phyloP scores from a whole-genome alignment of 2,329 filamentous ascomycete species.

The Fusarium phyllophilum region DNA sequence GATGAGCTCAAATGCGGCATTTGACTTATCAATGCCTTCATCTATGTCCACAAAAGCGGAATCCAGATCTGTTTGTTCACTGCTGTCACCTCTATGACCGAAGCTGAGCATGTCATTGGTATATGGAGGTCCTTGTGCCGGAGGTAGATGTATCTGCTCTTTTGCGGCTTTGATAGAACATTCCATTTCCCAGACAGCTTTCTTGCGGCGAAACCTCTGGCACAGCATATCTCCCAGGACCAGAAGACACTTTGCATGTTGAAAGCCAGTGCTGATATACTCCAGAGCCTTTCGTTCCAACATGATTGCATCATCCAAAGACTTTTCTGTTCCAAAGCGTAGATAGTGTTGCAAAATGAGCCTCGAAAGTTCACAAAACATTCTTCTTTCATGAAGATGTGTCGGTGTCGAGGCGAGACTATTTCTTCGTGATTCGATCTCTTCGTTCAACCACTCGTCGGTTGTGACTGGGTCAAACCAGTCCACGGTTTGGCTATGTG shows the following conservation, averaged over 20 bases:
- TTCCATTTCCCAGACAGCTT: background rate
- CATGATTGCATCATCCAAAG: background rate
- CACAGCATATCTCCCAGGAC: background rate
- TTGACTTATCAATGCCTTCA: background rate
- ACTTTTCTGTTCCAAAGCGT: rapidly evolving
- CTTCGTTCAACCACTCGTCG: background rate
- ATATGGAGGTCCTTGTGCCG: rapidly evolving
- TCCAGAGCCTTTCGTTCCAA: background rate
- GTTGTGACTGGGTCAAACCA: background rate
- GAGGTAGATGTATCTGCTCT: background rate
- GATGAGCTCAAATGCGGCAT: background rate
- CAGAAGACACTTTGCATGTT: background rate
- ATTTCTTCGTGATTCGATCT: background rate
- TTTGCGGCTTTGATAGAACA: background rate
- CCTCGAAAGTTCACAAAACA: background rate
- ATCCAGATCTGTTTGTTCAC: rapidly evolving
- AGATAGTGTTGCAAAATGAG: background rate
- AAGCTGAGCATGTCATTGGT: background rate
- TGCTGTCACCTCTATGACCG: rapidly evolving
- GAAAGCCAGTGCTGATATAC: background rate
- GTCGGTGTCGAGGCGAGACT: background rate
- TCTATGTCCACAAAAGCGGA: background rate
- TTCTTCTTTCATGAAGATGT: background rate
- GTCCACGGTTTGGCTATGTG: background rate
- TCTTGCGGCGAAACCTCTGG: background rate